Base-by-base conservation (phyloP, 2,329 filamentous ascomycete species). In the Talaromyces piceae region DNA sequence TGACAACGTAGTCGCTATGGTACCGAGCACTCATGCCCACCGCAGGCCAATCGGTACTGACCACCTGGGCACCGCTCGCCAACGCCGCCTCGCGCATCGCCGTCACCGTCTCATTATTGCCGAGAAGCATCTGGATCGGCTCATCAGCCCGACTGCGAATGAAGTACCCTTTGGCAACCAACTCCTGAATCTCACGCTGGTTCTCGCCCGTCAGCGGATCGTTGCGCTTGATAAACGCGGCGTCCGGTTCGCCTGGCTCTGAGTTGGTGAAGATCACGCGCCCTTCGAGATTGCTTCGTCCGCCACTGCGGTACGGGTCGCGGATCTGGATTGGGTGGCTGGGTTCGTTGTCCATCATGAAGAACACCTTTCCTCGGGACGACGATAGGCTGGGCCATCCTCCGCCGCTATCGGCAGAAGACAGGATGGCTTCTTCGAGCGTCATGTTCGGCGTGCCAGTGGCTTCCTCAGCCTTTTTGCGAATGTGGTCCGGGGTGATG, bases 221-320 rank as follows among this genome's bases (percentile, higher is more conserved):
- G 12, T 54, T 54, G 13, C 52, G 48, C 27, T 54, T 54, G 20
- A 54, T 51, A 16, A 54, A 54, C n/a, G 52, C 52, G 2, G 52
- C 52, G n/a, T 54, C 52, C 3, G 52, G 44, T 31, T 50, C 33
- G 12, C 52, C 52, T 3, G 52, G 52, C 4, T 30, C 20, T 2
- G 52, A 54, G 48, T 54, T 54, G 16, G 52, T 54, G 52, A 54
- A 54, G 22, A 54, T 54, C 4, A 54, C 48, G 7, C 52, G 48
- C 1, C 52, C 52, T 7, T 54, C 52, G 13, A 54, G 52, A 25
- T 54, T 54, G 11, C 20, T 11, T 6, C 47, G 25, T 22, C 45
- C 45, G n/a, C 44, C 44, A 23, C 47, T 51, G 2, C 52, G 47
- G 18, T 54, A 54, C 5, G 48, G 47, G 9, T 54, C 48, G 7